phyloP scores from a whole-genome alignment of 345 rosid genomes.

The Draba incana region DNA sequence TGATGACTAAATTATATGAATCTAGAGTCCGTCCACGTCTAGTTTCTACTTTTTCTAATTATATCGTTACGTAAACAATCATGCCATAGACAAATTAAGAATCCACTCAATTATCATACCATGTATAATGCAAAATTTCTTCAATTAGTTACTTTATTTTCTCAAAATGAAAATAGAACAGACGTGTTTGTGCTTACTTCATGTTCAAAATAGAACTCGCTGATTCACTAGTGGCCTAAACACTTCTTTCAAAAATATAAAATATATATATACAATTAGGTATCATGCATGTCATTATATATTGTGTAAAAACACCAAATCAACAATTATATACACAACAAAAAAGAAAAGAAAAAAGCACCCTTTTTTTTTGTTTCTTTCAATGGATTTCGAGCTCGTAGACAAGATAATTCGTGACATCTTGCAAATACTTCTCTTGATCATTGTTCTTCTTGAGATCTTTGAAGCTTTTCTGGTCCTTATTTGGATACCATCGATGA shows the following conservation, averaged over 20 bases:
- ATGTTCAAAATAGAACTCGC: not conserved
- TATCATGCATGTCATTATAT: not conserved
- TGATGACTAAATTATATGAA: too few relatives aligned
- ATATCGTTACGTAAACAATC: not conserved
- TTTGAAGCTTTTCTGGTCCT: slow-evolving; percentile 8
- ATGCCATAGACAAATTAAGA: not conserved
- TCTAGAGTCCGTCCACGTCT: not conserved
- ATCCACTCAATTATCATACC: not conserved
- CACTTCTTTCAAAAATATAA: not conserved
- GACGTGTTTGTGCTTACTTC: slow-evolving; percentile 17
- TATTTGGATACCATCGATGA: slow-evolving; percentile 32
- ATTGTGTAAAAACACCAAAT: slow-evolving; percentile 2
- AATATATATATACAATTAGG: not conserved
- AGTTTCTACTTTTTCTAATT: not conserved
- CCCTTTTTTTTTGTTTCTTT: not conserved
- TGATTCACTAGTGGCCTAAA: not conserved
- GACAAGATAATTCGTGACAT: not conserved
- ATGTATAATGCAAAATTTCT: not conserved
- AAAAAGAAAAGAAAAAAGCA: not conserved
- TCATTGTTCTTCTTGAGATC: slow-evolving; percentile 4
- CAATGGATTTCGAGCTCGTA: slow-evolving; percentile 18
- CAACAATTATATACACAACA: not conserved
- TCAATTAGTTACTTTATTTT: not conserved
- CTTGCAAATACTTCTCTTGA: slow-evolving; percentile 2
- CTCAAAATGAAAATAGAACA: not conserved